These are phyloP conservation scores for Trichoderma atrobrunneum DNA, from an alignment of 2,329 filamentous ascomycete genomes.

Conservation along the genomic window DNA sequence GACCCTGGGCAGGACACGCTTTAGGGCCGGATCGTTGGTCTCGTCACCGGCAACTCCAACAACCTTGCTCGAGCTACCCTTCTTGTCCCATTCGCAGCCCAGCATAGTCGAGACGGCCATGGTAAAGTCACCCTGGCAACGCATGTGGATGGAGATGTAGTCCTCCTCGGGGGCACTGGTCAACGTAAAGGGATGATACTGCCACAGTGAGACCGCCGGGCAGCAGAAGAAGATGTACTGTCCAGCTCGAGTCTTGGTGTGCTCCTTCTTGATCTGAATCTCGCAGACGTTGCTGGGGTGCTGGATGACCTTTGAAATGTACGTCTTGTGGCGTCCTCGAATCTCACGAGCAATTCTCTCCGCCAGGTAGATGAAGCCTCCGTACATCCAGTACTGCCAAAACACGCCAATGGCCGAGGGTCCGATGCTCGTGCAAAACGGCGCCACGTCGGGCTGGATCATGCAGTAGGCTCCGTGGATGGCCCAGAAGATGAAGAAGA, in stretches of 20 bases:
- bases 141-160: slow-evolving; percentile 83
- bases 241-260: slow-evolving; percentile 76
- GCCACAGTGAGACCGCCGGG: slow-evolving; percentile 81
- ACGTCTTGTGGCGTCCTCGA: slow-evolving; percentile 77
- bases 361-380: slow-evolving; percentile 75
- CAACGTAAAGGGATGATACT: slow-evolving; percentile 84
- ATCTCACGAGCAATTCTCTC: slow-evolving; percentile 77
- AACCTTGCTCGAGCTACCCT: slow-evolving; percentile 58
- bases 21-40: slow-evolving; percentile 67
- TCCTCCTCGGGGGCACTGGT: slow-evolving; percentile 87
- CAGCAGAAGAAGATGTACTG: slow-evolving; percentile 91
- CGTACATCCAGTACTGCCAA: slow-evolving; percentile 88
- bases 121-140: slow-evolving; percentile 81
- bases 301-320: slow-evolving; percentile 85
- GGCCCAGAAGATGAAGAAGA: slow-evolving; percentile 92
- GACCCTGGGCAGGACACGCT: slow-evolving; percentile 71
- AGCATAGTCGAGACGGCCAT: slow-evolving; percentile 65
- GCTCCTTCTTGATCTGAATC: slow-evolving; percentile 88
- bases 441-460: slow-evolving; percentile 80
- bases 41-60: slow-evolving; percentile 63
- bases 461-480: slow-evolving; percentile 87
- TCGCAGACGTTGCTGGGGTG: slow-evolving; percentile 86
- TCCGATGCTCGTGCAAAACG: slow-evolving; percentile 70
- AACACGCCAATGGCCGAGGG: slow-evolving; percentile 70
- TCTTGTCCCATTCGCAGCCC: slow-evolving; percentile 69